Percentiles rank a stretch among this genome's conserved stretches.
phyloP scores from a whole-genome alignment of 208 protist species.

The Naegleria fowleri region DNA sequence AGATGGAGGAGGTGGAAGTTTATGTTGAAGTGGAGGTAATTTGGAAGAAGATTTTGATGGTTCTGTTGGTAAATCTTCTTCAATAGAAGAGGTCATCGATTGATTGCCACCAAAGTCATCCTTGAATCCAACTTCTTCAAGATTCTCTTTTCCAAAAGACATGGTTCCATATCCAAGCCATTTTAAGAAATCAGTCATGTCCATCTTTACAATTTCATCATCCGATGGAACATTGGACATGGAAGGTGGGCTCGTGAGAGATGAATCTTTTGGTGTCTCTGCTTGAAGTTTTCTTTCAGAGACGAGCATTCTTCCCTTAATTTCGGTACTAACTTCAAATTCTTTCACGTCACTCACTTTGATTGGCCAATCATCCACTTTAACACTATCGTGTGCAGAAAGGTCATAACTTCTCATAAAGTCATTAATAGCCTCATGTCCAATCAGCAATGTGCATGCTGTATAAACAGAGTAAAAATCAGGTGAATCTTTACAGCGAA shows the following conservation, averaged over 20 bases:
- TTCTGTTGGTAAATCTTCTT: neutral
- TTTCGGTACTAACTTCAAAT: neutral
- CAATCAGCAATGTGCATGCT: neutral
- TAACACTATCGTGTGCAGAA: neutral
- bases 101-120: slow-evolving; percentile 5
- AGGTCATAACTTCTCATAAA: neutral
- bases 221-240: neutral
- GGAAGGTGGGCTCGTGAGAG: neutral
- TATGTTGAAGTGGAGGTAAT: neutral
- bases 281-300: neutral
- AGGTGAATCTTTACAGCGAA: neutral
- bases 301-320: slow-evolving; percentile 3
- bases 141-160: neutral
- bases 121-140: neutral
- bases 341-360: neutral
- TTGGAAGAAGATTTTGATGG: neutral
- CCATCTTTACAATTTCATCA: neutral
- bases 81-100: neutral
- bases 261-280: neutral
- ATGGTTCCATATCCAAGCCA: neutral
- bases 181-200: neutral
- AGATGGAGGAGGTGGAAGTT: neutral
- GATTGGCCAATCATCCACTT: neutral
- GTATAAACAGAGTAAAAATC: slow-evolving; percentile 4
- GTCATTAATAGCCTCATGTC: neutral